Evolutionary conservation across 257 asterid species (phyloP).

Genomic region (Scutellaria baicalensis): DNA sequence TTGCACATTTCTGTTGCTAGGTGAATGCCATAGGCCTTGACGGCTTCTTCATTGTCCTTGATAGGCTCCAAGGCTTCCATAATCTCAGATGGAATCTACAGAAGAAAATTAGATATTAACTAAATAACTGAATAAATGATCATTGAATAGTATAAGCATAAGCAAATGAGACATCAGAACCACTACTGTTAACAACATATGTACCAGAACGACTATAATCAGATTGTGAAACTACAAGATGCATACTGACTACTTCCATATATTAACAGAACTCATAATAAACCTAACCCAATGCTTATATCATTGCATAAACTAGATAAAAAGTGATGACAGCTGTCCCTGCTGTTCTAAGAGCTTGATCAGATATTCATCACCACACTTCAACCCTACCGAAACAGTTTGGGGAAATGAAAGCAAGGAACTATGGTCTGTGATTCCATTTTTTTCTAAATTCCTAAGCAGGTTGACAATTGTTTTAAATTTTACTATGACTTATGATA

Average conservation of each 20-base stretch:
- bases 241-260: constrained; percentile 5
- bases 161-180: not conserved
- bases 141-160: not conserved
- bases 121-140: not conserved
- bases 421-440: not conserved
- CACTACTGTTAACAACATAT: not conserved
- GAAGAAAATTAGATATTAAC: not conserved
- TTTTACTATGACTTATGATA: not conserved
- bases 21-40: constrained; percentile 92
- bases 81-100: constrained; percentile 79
- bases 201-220: not conserved
- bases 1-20: constrained; percentile 98
- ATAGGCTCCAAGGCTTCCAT: constrained; percentile 94
- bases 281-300: not conserved
- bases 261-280: not conserved
- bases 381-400: not conserved
- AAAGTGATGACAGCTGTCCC: not conserved
- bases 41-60: constrained; percentile 98
- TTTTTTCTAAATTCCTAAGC: not conserved
- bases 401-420: not conserved
- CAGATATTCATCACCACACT: not conserved
- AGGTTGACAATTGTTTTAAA: not conserved
- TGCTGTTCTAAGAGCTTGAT: not conserved
- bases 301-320: not conserved
- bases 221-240: not conserved